Percentiles rank a stretch among this genome's conserved stretches.
Conservation (phyloP, 495 filamentous ascomycete species). For the Cercophora scortea region DNA sequence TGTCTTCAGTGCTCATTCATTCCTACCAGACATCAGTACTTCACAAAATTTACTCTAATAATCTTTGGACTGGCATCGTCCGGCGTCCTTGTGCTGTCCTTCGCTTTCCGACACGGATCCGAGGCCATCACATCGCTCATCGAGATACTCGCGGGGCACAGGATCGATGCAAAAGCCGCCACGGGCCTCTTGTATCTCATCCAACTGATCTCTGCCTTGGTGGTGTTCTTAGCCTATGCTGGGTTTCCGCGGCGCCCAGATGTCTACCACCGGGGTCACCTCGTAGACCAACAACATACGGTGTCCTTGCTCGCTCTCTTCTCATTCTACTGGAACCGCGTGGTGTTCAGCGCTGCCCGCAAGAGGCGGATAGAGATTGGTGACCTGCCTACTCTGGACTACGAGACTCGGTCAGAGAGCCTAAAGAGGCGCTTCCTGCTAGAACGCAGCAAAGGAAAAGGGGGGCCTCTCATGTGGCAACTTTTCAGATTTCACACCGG, state of each 20-base stretch:
- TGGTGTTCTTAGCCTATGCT: constrained; percentile 16
- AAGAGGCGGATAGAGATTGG: constrained; percentile 42
- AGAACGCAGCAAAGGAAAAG: constrained; percentile 19
- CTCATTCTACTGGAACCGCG: constrained; percentile 50
- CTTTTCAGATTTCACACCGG: constrained; percentile 40
- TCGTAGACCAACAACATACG: constrained; percentile 53
- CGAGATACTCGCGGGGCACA: neutral
- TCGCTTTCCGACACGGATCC: constrained; percentile 19
- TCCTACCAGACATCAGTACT: constrained; percentile 12
- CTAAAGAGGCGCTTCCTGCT: constrained; percentile 33
- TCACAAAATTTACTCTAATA: constrained; percentile 23
- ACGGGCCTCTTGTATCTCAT: constrained; percentile 8
- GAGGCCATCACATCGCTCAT: constrained; percentile 5
- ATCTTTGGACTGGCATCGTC: constrained; percentile 25
- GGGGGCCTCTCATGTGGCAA: constrained; percentile 46
- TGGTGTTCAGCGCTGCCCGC: constrained; percentile 39
- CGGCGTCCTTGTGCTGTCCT: constrained; percentile 13
- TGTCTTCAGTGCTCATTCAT: constrained; percentile 22
- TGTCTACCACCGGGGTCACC: constrained; percentile 38
- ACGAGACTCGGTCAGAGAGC: constrained; percentile 29
- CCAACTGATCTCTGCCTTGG: constrained; percentile 18
- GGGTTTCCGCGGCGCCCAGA: constrained; percentile 52
- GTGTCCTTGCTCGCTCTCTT: constrained; percentile 44
- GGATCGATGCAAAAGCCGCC: neutral
- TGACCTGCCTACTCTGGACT: constrained; percentile 47